A percentile compares a stretch with the other conserved stretches of the same genome.
Evolutionary conservation across 345 rosid species (phyloP).

Genomic region (Gynandropsis gynandra): DNA sequence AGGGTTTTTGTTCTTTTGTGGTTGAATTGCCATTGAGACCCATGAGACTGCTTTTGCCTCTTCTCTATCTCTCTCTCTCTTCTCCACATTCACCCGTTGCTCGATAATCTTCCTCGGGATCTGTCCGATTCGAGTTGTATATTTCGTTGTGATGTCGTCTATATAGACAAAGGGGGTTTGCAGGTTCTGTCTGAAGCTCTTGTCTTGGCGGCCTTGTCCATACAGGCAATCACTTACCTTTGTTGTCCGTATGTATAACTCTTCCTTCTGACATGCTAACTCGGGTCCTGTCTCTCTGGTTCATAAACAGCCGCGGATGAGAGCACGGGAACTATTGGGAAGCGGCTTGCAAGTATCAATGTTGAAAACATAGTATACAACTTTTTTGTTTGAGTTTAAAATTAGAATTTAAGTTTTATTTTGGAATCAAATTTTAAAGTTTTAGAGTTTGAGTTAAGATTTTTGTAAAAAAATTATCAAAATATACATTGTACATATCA

Average conservation of each 20-base stretch:
- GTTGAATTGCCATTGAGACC: too few species aligned
- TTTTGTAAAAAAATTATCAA: too few species aligned
- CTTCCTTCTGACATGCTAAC: background rate
- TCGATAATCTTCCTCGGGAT: constrained; percentile 52
- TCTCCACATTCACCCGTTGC: constrained; percentile 54
- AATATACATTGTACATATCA: too few species aligned
- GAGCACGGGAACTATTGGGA: constrained; percentile 97
- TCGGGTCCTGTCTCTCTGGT: constrained; percentile 7
- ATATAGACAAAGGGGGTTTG: constrained; percentile 27
- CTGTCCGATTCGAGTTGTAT: constrained; percentile 34
- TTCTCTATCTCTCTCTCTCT: constrained; percentile 23
- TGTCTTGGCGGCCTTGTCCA: constrained; percentile 32
- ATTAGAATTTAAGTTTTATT: too few species aligned
- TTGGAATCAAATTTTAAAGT: too few species aligned
- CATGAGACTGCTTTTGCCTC: constrained; percentile 25
- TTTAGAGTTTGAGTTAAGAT: too few species aligned
- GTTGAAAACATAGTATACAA: constrained; percentile 87
- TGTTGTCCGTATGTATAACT: constrained; percentile 66
- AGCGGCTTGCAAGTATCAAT: constrained; percentile 81
- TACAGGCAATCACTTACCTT: constrained; percentile 48
- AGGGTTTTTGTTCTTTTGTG: too few species aligned
- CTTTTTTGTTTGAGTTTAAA: too few species aligned
- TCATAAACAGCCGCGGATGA: constrained; percentile 72
- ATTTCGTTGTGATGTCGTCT: constrained; percentile 35
- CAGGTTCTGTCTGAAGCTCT: constrained; percentile 28